These are phyloP conservation scores for Penicillium sp. DNA, from an alignment of 2,329 filamentous ascomycete genomes.

Conservation along the genomic window DNA sequence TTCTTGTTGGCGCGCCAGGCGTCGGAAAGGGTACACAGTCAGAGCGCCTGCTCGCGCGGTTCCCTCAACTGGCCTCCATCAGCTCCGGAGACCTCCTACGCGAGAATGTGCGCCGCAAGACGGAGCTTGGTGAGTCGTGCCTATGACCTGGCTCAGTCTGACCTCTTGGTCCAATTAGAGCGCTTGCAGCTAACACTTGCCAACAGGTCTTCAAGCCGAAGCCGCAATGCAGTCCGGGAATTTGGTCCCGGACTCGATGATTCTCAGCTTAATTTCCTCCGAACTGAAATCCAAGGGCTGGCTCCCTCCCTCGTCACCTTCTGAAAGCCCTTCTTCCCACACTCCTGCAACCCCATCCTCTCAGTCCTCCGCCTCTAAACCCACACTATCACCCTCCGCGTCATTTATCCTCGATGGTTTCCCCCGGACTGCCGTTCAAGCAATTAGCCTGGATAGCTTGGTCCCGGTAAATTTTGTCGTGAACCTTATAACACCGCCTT, in stretches of 20 bases:
- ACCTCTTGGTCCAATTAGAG: background rate
- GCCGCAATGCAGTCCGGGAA: slow-evolving; percentile 82
- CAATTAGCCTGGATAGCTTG: slow-evolving; percentile 72
- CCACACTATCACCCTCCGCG: slow-evolving; percentile 69
- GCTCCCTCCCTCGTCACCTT: slow-evolving; percentile 60
- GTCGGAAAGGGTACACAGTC: slow-evolving; percentile 97
- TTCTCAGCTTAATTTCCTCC: slow-evolving; percentile 87
- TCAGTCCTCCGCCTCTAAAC: slow-evolving; percentile 23
- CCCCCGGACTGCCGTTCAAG: slow-evolving; percentile 83
- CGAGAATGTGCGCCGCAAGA: slow-evolving; percentile 87
- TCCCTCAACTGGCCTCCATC: slow-evolving; percentile 85
- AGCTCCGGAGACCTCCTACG: slow-evolving; percentile 91
- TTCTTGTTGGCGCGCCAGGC: slow-evolving; percentile 92
- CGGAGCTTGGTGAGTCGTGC: slow-evolving; percentile 69
- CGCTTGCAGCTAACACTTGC: slow-evolving; percentile 16
- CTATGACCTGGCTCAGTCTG: background rate
- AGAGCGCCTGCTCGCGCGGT: slow-evolving; percentile 80
- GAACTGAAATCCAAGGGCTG: slow-evolving; percentile 85
- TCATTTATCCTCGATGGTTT: slow-evolving; percentile 97
- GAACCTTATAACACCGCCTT: slow-evolving; percentile 79
- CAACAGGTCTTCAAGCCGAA: slow-evolving; percentile 83
- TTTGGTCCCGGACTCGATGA: slow-evolving; percentile 89
- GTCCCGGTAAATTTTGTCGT: slow-evolving; percentile 96
- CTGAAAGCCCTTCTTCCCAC: slow-evolving; percentile 17
- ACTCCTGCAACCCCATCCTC: slow-evolving; percentile 3